Base-by-base conservation (phyloP, 768 basidiomycete species). In the Agrocybe pediades region DNA sequence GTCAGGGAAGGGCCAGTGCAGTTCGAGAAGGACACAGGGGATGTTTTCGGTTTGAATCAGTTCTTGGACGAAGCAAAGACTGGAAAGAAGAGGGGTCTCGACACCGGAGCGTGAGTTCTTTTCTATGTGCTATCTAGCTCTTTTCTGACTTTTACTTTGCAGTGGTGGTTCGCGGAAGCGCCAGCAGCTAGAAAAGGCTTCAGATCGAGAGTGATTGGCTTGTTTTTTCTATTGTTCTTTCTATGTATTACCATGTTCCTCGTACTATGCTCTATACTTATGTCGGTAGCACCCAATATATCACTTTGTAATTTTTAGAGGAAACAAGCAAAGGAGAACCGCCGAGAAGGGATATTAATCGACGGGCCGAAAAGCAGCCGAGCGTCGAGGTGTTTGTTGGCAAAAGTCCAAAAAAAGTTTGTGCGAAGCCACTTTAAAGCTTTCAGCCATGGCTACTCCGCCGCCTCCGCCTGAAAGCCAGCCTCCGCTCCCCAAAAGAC, bases 21-120 rank as follows among this genome's bases (percentile, higher is more conserved):
- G 65, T 99, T 99, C 65, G 97, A 99, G 78, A 97, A 98, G 76
- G 96, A 99, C 65, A 86, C 89, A 1, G 82, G 86, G n/a, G 96
- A 98, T 79, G 93, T 98, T 17, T 98, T 98, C 66, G 96, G 96
- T 57, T 78, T 98, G 58, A 91, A 97, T 71, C 87, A 96, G 68
- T 98, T 99, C 78, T 81, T 98, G 78, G 93, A 98, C 67, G 92
- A 95, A 70, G 97, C 96, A 16, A 97, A 93, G 80, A 87, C 87
- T 20, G 96, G 95, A n/a, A 85, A 86, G 70, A 96, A 96, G 75
- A 77, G 94, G 57, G 92, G 91, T 13, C 64, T 94, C 65, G 91
- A 94, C 65, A 87, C 87, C 46, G 81, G 82, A 49, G 86, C 78
- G 80, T 90, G 68, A 76, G 87, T 64, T 21, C 25, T 15, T 17